phyloP scores from a whole-genome alignment of 106 monocot genomes.

The Dendrobium huoshanense region DNA sequence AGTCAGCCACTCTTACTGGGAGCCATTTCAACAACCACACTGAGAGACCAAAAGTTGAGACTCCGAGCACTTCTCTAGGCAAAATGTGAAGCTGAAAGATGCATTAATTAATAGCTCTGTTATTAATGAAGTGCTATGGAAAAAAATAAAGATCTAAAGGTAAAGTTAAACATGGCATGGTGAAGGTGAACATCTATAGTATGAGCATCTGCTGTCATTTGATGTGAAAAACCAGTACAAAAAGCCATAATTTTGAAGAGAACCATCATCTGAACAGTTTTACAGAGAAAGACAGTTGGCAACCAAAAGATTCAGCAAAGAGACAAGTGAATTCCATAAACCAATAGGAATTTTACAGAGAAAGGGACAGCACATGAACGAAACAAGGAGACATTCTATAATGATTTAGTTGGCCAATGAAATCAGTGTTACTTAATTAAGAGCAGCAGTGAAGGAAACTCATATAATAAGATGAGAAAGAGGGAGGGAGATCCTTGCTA shows the following conservation, averaged over 20 bases:
- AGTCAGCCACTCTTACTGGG: slow-evolving; percentile 41
- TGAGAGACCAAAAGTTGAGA: slow-evolving; percentile 68
- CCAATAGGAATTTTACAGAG: background rate
- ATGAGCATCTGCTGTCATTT: background rate
- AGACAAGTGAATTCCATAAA: slow-evolving; percentile 3
- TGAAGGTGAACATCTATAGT: background rate
- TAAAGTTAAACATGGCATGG: background rate
- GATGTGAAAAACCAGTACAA: background rate
- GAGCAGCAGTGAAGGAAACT: background rate
- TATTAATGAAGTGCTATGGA: background rate
- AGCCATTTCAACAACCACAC: slow-evolving; percentile 64
- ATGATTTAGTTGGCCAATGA: background rate
- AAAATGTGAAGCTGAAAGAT: slow-evolving; percentile 45
- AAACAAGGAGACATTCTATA: slow-evolving; percentile 6
- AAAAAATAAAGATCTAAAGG: background rate
- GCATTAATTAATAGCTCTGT: background rate
- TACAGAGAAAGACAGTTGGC: background rate
- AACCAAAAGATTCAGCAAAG: no score
- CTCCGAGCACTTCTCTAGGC: slow-evolving; percentile 64
- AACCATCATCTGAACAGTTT: background rate
- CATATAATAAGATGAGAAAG: background rate
- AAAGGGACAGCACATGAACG: background rate
- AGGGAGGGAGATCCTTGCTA: background rate
- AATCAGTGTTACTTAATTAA: background rate
- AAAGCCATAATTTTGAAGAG: background rate